Conservation (phyloP, 2,329 filamentous ascomycete genomes). For the Microdochium bolleyi region DNA sequence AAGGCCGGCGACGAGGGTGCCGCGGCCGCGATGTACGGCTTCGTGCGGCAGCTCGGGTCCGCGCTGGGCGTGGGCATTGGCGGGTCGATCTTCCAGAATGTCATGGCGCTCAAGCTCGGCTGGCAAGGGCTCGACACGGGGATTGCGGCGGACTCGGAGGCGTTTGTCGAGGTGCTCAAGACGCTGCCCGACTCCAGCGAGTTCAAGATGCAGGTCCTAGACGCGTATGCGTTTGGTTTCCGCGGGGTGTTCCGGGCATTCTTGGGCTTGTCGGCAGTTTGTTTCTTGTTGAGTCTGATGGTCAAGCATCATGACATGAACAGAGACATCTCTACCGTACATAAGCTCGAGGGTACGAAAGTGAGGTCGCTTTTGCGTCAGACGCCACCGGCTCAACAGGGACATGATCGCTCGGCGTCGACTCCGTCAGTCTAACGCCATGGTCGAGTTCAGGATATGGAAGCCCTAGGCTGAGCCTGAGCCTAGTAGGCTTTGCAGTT, state of each 20-base stretch:
- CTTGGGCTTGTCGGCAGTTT: slow-evolving; percentile 2
- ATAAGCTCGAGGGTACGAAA: neutral
- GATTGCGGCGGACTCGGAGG: slow-evolving; percentile 6
- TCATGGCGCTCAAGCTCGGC: slow-evolving; percentile 9
- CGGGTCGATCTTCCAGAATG: slow-evolving; percentile 11
- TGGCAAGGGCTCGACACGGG: slow-evolving; percentile 5
- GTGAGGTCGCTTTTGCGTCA: too few species aligned
- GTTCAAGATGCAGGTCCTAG: slow-evolving; percentile 5
- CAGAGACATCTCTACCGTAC: neutral
- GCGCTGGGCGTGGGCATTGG: slow-evolving; percentile 11
- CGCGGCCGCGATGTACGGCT: slow-evolving; percentile 5
- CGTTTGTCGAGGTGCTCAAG: slow-evolving; percentile 6
- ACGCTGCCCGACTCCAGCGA: slow-evolving; percentile 4
- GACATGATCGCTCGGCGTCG: too few species aligned
- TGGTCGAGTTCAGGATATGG: too few species aligned
- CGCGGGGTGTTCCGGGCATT: slow-evolving; percentile 3
- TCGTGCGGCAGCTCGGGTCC: slow-evolving; percentile 9
- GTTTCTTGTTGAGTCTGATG: slow-evolving; percentile 5
- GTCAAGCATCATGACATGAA: slow-evolving; percentile 1
- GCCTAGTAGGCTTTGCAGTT: too few species aligned
- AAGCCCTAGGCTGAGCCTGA: too few species aligned
- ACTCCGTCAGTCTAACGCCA: too few species aligned
- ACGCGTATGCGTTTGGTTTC: slow-evolving; percentile 7
- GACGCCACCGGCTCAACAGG: too few species aligned
- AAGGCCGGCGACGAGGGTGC: slow-evolving; percentile 6